phyloP scores from a whole-genome alignment of 1,284 basidiomycete species.

The Rhodotorula mucilaginosa region DNA sequence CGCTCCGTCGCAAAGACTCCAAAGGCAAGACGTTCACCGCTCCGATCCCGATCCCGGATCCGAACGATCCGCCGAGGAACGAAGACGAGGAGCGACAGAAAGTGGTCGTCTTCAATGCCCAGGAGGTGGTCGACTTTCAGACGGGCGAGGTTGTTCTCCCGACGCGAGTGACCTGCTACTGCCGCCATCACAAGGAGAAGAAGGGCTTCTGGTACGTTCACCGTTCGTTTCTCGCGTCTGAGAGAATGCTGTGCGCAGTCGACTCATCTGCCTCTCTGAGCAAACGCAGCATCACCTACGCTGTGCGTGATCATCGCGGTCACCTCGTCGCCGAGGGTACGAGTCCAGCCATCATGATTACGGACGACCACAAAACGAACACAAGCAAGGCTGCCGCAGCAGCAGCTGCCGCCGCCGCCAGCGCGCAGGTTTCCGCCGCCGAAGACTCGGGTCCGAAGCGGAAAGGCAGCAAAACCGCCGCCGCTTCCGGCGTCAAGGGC shows the following conservation, averaged over 20 bases:
- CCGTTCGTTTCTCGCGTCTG: not conserved
- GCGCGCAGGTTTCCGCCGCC: not conserved
- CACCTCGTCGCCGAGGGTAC: slow-evolving; percentile 77
- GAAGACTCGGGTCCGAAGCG: not conserved
- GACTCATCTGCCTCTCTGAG: not conserved
- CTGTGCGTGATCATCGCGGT: slow-evolving; percentile 76
- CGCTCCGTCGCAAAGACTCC: slow-evolving; percentile 77
- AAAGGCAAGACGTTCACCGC: slow-evolving; percentile 41
- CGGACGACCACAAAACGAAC: slow-evolving; percentile 94
- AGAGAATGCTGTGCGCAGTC: not conserved
- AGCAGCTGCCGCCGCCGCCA: not conserved
- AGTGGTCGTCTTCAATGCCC: slow-evolving; percentile 94
- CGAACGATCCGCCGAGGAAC: slow-evolving; percentile 33
- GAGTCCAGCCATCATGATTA: slow-evolving; percentile 95
- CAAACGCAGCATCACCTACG: slow-evolving; percentile 71
- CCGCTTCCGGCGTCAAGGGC: slow-evolving; percentile 1
- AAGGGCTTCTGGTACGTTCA: slow-evolving; percentile 69
- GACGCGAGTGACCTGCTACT: slow-evolving; percentile 96
- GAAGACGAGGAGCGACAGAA: slow-evolving; percentile 54
- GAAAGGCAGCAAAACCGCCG: slow-evolving; percentile 9
- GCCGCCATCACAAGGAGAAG: slow-evolving; percentile 97
- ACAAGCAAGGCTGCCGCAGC: slow-evolving; percentile 39
- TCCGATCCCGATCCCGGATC: slow-evolving; percentile 37
- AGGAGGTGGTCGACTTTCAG: slow-evolving; percentile 84
- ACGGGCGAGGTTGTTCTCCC: slow-evolving; percentile 84